Percentiles rank a stretch among this genome's conserved stretches.
phyloP scores from a whole-genome alignment of 2,329 filamentous ascomycete species.

The Bipolaris gigantea region DNA sequence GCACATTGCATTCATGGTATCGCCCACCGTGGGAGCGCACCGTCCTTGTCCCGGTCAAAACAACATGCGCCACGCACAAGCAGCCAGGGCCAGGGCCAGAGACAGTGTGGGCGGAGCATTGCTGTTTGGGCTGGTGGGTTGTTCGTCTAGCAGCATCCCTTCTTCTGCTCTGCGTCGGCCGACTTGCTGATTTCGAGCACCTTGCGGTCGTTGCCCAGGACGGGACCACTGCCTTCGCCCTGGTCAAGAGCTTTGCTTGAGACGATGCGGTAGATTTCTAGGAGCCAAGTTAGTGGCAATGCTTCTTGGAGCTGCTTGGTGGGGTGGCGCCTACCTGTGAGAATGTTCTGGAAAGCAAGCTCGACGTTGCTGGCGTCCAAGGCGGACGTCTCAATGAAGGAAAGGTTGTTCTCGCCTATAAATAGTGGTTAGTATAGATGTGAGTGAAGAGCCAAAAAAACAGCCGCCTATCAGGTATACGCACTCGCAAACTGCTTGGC shows the following conservation, averaged over 20 bases:
- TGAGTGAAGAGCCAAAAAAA: neutral
- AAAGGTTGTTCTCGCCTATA: conserved; percentile 92
- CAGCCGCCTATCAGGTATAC: conserved; percentile 41
- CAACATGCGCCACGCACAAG: conserved; percentile 11
- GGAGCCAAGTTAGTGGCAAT: conserved; percentile 8
- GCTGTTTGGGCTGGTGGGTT: conserved; percentile 4
- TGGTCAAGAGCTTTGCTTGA: conserved; percentile 96
- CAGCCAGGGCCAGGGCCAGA: conserved; percentile 11
- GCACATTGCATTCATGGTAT: conserved; percentile 19
- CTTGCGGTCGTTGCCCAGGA: conserved; percentile 73
- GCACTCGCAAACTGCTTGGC: conserved; percentile 96
- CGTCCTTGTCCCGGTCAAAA: conserved; percentile 3
- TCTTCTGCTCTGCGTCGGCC: conserved; percentile 76
- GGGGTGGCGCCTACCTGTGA: conserved; percentile 74
- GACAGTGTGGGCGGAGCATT: conserved; percentile 18
- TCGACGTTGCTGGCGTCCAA: conserved; percentile 99
- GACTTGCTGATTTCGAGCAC: conserved; percentile 84
- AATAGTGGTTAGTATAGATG: neutral
- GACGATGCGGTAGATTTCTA: conserved; percentile 99
- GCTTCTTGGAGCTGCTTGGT: neutral
- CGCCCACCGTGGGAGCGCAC: conserved; percentile 6
- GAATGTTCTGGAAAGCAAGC: conserved; percentile 98
- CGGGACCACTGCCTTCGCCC: conserved; percentile 77
- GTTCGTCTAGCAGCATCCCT: conserved; percentile 71
- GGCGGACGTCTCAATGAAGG: conserved; percentile 98